Evolutionary conservation across 495 filamentous ascomycete genomes (phyloP).

Genomic region (Podospora tetraspora): DNA sequence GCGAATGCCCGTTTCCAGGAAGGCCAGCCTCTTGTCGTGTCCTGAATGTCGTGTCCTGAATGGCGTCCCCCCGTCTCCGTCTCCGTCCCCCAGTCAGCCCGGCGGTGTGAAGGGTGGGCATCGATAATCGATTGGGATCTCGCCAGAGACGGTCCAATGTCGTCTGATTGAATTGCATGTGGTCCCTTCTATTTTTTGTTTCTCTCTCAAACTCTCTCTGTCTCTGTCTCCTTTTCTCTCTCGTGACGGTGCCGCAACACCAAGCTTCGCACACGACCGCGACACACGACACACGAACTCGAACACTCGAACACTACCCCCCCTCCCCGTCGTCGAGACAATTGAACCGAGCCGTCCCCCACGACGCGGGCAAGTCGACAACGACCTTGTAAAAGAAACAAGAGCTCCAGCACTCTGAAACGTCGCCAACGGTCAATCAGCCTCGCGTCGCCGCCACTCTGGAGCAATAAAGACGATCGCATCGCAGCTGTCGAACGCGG

Average conservation of each 20-base stretch:
- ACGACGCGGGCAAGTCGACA: background rate
- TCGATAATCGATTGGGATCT: background rate
- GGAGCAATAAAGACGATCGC: background rate
- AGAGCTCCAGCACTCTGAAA: conserved; percentile 8
- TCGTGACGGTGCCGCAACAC: background rate
- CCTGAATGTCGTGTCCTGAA: background rate
- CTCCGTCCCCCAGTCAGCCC: background rate
- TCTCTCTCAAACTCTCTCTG: background rate
- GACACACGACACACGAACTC: conserved; percentile 7
- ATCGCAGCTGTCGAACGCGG: background rate
- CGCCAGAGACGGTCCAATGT: background rate
- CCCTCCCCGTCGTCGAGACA: background rate
- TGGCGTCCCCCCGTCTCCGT: background rate
- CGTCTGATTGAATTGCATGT: background rate
- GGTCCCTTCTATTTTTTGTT: background rate
- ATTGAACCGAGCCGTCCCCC: conserved; percentile 9
- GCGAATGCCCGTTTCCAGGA: background rate
- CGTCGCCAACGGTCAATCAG: conserved; percentile 3
- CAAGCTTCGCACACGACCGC: conserved; percentile 1
- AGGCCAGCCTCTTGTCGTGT: background rate
- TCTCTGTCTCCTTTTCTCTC: background rate
- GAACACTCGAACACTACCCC: conserved; percentile 1
- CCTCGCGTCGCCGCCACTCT: background rate
- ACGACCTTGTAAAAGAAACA: background rate
- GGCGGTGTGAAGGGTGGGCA: background rate